Percentiles rank a stretch among this genome's conserved stretches.
Conservation (phyloP, 768 basidiomycete genomes). For the Mycena vitilis region DNA sequence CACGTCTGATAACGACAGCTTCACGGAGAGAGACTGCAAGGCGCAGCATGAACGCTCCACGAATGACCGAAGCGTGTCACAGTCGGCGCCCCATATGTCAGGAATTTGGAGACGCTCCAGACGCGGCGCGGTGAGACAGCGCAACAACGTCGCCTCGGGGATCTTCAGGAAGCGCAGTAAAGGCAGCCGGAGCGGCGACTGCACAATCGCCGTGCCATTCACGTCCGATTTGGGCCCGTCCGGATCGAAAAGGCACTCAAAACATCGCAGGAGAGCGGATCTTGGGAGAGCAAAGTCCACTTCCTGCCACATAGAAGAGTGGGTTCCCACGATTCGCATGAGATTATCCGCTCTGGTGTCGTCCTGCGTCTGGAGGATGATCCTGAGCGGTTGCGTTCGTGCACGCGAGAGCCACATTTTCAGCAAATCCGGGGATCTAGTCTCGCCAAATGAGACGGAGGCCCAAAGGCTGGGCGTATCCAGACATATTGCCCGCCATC, state of each 20-base stretch:
- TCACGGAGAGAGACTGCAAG: slow-evolving; percentile 4
- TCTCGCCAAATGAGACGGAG: neutral
- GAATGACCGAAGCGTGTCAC: neutral
- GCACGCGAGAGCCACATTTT: slow-evolving; percentile 12
- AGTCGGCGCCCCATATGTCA: no score
- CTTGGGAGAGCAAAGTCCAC: neutral
- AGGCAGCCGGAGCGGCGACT: neutral
- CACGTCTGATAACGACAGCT: no score
- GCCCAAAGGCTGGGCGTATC: slow-evolving; percentile 13
- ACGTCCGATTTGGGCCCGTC: no score
- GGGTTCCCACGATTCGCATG: neutral
- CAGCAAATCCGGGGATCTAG: neutral
- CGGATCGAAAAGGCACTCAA: neutral
- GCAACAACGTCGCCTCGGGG: neutral
- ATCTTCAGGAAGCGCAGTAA: slow-evolving; percentile 1
- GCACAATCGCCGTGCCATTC: no score
- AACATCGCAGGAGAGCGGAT: neutral
- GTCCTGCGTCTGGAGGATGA: neutral
- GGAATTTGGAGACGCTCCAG: neutral
- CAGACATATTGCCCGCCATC: slow-evolving; percentile 20
- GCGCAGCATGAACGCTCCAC: neutral
- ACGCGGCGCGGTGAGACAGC: neutral
- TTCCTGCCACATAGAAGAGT: neutral
- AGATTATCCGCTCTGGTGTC: neutral
- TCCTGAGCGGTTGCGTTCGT: neutral